phyloP scores from a whole-genome alignment of 345 rosid genomes.

The Populus pruinosa region DNA sequence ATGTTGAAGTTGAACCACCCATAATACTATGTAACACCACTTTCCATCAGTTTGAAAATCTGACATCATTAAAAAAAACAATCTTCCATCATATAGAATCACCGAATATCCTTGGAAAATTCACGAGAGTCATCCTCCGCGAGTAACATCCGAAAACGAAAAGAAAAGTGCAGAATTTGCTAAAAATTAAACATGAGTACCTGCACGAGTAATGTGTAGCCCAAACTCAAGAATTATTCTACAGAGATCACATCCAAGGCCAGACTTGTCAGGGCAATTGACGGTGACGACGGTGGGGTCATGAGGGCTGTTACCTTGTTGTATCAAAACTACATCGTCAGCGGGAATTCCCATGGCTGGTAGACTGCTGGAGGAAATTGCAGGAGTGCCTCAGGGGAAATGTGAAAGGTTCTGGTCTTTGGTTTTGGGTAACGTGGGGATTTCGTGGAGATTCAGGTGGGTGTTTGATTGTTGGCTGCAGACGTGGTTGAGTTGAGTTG shows the following conservation, averaged over 20 bases:
- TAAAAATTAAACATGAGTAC: slow-evolving; percentile 19
- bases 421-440: neutral
- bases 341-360: slow-evolving; percentile 44
- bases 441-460: neutral
- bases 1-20: slow-evolving; percentile 26
- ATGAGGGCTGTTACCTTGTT: slow-evolving; percentile 26
- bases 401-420: neutral
- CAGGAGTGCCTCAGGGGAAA: neutral
- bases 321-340: slow-evolving; percentile 62
- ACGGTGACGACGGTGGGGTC: slow-evolving; percentile 59
- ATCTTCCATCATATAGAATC: neutral
- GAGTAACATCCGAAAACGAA: neutral
- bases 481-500: neutral
- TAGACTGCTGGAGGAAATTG: no score
- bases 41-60: slow-evolving; percentile 33
- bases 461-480: neutral
- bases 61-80: neutral
- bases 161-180: neutral
- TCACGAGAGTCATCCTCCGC: neutral
- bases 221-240: slow-evolving; percentile 71
- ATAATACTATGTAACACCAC: slow-evolving; percentile 34
- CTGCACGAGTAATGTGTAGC: slow-evolving; percentile 56
- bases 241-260: slow-evolving; percentile 76
- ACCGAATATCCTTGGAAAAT: neutral
- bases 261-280: slow-evolving; percentile 77